Percentiles rank a stretch among this genome's conserved stretches.
phyloP scores from a whole-genome alignment of 805 yeast species.

The Lachancea waltii region DNA sequence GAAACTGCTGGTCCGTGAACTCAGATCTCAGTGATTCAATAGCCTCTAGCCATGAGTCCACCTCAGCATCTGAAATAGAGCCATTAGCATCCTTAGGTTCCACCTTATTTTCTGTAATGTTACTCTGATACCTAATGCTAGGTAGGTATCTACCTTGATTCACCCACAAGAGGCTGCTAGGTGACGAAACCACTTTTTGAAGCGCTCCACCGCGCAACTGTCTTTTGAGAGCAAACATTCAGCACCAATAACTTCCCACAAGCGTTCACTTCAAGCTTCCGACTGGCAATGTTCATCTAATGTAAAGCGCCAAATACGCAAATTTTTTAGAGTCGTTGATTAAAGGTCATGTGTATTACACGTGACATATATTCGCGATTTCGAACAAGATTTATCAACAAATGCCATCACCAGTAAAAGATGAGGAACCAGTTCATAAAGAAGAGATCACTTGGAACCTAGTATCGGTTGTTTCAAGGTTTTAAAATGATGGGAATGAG shows the following conservation, averaged over 20 bases:
- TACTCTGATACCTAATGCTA: conserved; percentile 6
- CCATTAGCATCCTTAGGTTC: conserved; percentile 8
- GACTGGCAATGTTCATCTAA: too few relatives aligned
- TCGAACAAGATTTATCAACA: too few relatives aligned
- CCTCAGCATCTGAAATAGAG: conserved; percentile 31
- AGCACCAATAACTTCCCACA: too few relatives aligned
- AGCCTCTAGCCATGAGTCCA: conserved; percentile 38
- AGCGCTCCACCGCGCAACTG: neutral
- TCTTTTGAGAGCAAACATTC: conserved; percentile 6
- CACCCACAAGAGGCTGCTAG: neutral
- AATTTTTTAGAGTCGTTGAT: neutral
- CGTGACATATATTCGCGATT: neutral
- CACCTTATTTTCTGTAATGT: neutral
- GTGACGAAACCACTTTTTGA: neutral
- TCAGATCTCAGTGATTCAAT: conserved; percentile 35
- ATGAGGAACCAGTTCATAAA: too few relatives aligned
- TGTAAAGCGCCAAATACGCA: neutral
- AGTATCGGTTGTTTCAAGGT: too few relatives aligned
- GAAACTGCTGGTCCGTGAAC: conserved; percentile 33
- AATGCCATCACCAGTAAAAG: too few relatives aligned
- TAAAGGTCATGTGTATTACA: neutral
- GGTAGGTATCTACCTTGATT: neutral
- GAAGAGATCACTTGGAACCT: too few relatives aligned
- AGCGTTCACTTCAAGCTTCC: too few relatives aligned
- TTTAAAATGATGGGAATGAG: conserved; percentile 25